These are phyloP conservation scores for Vanderwaltozyma polyspora DNA, from an alignment of 805 yeast species.

Conservation along the genomic window DNA sequence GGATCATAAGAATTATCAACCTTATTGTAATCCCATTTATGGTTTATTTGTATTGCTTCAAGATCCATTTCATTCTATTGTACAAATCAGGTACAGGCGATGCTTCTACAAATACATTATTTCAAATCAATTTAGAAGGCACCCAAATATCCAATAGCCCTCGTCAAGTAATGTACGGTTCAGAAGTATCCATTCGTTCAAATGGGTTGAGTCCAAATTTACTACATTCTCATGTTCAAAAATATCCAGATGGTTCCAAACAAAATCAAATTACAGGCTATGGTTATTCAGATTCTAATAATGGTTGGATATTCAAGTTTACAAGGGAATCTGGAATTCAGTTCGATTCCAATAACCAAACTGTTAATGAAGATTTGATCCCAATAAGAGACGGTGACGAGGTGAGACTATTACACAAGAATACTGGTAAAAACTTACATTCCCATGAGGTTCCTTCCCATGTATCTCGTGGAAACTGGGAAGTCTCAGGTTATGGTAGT, in stretches of 20 bases:
- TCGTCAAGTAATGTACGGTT: slow-evolving; percentile 52
- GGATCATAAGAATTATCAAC: slow-evolving; percentile 55
- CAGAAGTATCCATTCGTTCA: slow-evolving; percentile 35
- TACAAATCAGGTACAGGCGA: slow-evolving; percentile 87
- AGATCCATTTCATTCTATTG: slow-evolving; percentile 66
- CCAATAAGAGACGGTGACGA: slow-evolving; percentile 46
- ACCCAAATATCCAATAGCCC: slow-evolving; percentile 57
- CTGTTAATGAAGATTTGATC: slow-evolving; percentile 8
- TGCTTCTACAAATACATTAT: slow-evolving; percentile 76
- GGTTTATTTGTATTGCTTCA: slow-evolving; percentile 64
- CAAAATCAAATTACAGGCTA: slow-evolving; percentile 77
- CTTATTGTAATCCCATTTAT: slow-evolving; percentile 62
- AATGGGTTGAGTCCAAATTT: slow-evolving; percentile 69
- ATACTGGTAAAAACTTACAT: slow-evolving; percentile 57
- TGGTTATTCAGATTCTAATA: slow-evolving; percentile 63
- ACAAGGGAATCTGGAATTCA: slow-evolving; percentile 29
- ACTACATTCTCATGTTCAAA: slow-evolving; percentile 63
- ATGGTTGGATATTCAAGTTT: slow-evolving; percentile 53
- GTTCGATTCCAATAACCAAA: slow-evolving; percentile 23
- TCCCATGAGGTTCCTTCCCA: slow-evolving; percentile 60
- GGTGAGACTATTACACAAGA: slow-evolving; percentile 51
- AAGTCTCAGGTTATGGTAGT: slow-evolving; percentile 68
- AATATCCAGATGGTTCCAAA: slow-evolving; percentile 64
- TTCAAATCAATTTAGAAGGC: slow-evolving; percentile 76
- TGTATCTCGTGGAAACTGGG: slow-evolving; percentile 40